Base-by-base conservation (phyloP, 106 monocot species). In the Dioscorea alata region DNA sequence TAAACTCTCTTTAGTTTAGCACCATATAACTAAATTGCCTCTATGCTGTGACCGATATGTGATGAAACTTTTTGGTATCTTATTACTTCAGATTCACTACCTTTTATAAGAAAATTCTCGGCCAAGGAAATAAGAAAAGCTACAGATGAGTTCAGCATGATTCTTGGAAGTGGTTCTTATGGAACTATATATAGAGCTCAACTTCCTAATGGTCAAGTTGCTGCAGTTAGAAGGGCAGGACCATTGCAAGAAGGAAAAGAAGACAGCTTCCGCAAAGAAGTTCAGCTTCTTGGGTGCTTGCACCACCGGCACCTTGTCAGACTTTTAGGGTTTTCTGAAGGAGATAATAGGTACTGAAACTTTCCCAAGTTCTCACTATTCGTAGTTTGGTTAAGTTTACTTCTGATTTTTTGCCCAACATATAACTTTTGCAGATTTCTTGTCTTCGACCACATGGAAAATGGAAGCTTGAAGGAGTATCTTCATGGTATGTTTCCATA, bases 391-490 rank as follows among this genome's bases (percentile, higher is more conserved):
- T 42, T 42, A 42, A 42, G 2, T 42, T 42, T 42, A 42, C 42
- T 42, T 42, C 42, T 42, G 9, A 42, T 8, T 42, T 1, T 1
- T 42, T 42, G 42, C 42, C 9, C 10, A 42, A 42, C 1, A 42
- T 49, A 33, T 52, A 5, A 14, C 20, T 23, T 23, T 67, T 69
- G 64, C 82, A 96, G 96, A 73, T 96, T 86, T 72, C 82, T 96
- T 31, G 74, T 89, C 14, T 96, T 89, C 72, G 89, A 89, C 54
- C 82, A 96, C 62, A 80, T 78, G 91, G 89, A 89, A 70, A 89
- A 84, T 70, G 89, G 92, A 65, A 96, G 80, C 72, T 65, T 96
- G 64, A 84, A 80, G 69, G 84, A 96, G 13, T 86, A 73, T 73
- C 91, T 96, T 74, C 88, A 85, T 66, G 96, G 91, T 96, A 89